Evolutionary conservation across 306 rosid genomes (phyloP).

Genomic region (Dalbergia cultrata): DNA sequence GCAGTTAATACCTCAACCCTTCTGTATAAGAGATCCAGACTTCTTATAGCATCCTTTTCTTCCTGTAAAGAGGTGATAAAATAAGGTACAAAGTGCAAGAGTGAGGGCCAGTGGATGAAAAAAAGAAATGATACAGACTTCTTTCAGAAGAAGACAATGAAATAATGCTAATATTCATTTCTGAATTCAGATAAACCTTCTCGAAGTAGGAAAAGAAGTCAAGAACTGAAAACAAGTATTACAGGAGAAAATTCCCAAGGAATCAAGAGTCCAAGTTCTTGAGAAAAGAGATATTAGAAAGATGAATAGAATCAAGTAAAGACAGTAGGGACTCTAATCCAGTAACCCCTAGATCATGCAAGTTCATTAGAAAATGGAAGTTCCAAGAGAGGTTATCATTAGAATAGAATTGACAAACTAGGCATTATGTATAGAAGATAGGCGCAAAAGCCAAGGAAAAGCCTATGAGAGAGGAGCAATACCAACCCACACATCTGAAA

Average conservation of each 20-base stretch:
- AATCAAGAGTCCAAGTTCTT: background rate
- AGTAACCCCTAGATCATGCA: too few relatives aligned
- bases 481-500: too few relatives aligned
- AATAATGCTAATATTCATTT: conserved; percentile 33
- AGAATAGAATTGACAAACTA: too few relatives aligned
- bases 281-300: background rate
- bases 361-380: background rate
- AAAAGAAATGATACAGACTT: background rate
- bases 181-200: conserved; percentile 22
- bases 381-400: background rate
- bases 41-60: conserved; percentile 91
- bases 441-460: too few relatives aligned
- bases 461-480: too few relatives aligned
- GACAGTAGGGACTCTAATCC: too few relatives aligned
- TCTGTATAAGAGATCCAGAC: conserved; percentile 89
- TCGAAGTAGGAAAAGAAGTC: conserved; percentile 6
- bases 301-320: background rate
- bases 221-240: background rate
- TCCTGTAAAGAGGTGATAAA: conserved; percentile 66
- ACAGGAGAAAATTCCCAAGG: background rate
- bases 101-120: conserved; percentile 32
- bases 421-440: too few relatives aligned
- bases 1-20: conserved; percentile 81
- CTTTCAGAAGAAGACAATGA: conserved; percentile 3
- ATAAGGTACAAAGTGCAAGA: conserved; percentile 37